Evolutionary conservation across 768 basidiomycete genomes (phyloP), one percentile per base, ranked within the genome.

Genomic region (Termitomyces sp.): DNA sequence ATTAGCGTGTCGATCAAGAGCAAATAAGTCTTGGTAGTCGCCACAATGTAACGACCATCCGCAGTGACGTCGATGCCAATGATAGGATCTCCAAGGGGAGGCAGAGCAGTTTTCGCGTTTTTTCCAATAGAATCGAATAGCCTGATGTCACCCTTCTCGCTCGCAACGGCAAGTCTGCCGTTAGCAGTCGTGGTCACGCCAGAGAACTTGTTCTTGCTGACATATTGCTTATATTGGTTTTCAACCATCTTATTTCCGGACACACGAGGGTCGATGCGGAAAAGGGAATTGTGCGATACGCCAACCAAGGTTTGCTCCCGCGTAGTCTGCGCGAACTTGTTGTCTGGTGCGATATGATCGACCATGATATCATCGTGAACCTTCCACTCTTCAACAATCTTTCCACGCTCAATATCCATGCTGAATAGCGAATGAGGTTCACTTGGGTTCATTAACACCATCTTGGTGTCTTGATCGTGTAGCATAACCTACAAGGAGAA

Each of bases 361-460:
- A 99, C 91, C 16, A 80, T 76, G 62, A 98, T 78, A 66, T 88
- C 79, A 36, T 98, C 93, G 68, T 94, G 88, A n/a, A 99, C 86
- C 69, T 94, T 96, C 94, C 94, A 98, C 70, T 99, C 97, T 69
- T 99, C 97, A 22, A 98, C 93, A 30, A 99, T 86, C 72, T 97
- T 96, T 44, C 93, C 97, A 26, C 86, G 86, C 71, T 96, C 90
- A 60, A 99, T 83, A 73, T 99, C 97, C 82, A 98, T 85, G 62
- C 79, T 85, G 74, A 85, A 97, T 44, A 99, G 74, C 0, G 94
- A 87, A 65, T 92, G 84, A 3, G 88, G 86, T 40, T 93, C 84
- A 40, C 72, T 69, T 3, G 92, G 86, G 67, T 97, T 89, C 83
- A 92, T 91, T 56, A 99, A 69, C 54, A 99, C 75, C 94, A 99